phyloP scores from a whole-genome alignment of 257 asterid genomes.

The Ballota nigra region DNA sequence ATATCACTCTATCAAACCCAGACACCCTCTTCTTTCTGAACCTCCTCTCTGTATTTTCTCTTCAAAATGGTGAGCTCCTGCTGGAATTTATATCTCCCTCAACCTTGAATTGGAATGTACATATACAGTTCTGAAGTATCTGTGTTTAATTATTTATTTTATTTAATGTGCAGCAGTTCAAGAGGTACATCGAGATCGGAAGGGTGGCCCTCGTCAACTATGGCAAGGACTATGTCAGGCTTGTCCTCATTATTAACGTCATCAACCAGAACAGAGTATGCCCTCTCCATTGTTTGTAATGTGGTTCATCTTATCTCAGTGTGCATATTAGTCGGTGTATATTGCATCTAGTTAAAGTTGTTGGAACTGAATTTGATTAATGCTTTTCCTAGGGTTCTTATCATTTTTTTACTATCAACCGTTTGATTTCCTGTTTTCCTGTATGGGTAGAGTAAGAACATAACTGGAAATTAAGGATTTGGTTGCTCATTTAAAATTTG shows the following conservation, averaged over 20 bases:
- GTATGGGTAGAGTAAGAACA: not conserved
- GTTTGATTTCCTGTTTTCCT: not conserved
- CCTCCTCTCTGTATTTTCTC: slow-evolving; percentile 24
- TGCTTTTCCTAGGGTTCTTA: not conserved
- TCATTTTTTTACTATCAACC: not conserved
- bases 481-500: not conserved
- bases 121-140: not conserved
- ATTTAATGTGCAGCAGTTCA: slow-evolving; percentile 54
- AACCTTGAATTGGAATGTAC: not conserved
- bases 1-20: not conserved
- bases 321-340: not conserved
- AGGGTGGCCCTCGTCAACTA: slow-evolving; percentile 73
- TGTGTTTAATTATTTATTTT: not conserved
- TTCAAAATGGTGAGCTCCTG: slow-evolving; percentile 36
- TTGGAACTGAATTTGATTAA: not conserved
- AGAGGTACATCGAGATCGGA: slow-evolving; percentile 81
- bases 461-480: not conserved
- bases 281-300: not conserved
- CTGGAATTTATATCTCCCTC: not conserved
- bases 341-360: not conserved
- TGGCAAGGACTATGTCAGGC: slow-evolving; percentile 68
- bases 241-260: slow-evolving; percentile 69
- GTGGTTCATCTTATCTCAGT: not conserved
- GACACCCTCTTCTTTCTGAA: not conserved
- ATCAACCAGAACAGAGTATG: slow-evolving; percentile 59